phyloP scores from a whole-genome alignment of 2,329 filamentous ascomycete species.

The Calonectria hongkongensis region DNA sequence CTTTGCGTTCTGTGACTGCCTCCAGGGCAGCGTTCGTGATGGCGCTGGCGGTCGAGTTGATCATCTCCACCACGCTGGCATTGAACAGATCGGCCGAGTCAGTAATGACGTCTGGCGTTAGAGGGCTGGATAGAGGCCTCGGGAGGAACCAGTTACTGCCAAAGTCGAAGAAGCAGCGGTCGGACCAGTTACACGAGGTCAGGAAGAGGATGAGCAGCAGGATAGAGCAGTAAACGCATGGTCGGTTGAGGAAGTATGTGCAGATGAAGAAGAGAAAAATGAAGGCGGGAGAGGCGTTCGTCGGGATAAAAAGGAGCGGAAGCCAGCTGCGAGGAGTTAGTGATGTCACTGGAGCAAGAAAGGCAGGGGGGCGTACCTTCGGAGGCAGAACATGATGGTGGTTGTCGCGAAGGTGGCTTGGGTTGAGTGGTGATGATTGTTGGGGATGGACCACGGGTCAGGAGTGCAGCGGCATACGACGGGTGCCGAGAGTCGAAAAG shows the following conservation, averaged over 20 bases:
- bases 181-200: slow-evolving; percentile 92
- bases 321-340: slow-evolving; percentile 78
- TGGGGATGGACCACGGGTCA: slow-evolving; percentile 34
- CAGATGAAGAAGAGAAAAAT: slow-evolving; percentile 93
- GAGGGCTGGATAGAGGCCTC: slow-evolving; percentile 66
- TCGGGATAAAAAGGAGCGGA: slow-evolving; percentile 90
- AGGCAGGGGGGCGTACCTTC: slow-evolving; percentile 67
- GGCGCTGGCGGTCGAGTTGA: slow-evolving; percentile 82
- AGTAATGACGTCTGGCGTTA: slow-evolving; percentile 48
- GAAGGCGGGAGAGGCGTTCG: slow-evolving; percentile 89
- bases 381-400: slow-evolving; percentile 75
- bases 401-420: slow-evolving; percentile 39
- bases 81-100: slow-evolving; percentile 64
- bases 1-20: slow-evolving; percentile 71
- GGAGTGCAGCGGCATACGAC: slow-evolving; percentile 39
- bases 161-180: slow-evolving; percentile 95
- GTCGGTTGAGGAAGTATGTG: slow-evolving; percentile 96
- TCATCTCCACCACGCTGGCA: slow-evolving; percentile 70
- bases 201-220: slow-evolving; percentile 96
- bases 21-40: slow-evolving; percentile 81
- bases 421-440: slow-evolving; percentile 35
- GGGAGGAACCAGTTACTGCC: slow-evolving; percentile 94
- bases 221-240: slow-evolving; percentile 98
- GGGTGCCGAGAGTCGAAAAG: background rate
- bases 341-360: background rate